Evolutionary conservation across 2,329 filamentous ascomycete species (phyloP).

Genomic region (Claviceps sp.): DNA sequence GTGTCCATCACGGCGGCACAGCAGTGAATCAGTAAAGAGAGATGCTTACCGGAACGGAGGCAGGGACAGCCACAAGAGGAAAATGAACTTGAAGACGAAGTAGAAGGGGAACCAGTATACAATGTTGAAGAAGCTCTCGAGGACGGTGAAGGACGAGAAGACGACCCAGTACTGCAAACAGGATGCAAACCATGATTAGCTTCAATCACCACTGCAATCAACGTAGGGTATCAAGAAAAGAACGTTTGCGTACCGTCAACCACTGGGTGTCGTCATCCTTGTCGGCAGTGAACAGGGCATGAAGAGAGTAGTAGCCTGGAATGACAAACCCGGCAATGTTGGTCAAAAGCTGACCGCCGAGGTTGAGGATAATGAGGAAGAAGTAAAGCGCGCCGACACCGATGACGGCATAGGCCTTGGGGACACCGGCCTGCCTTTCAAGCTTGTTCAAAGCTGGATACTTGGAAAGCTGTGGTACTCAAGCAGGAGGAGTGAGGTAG

Average conservation of each 20-base stretch:
- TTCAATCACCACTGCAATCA: not conserved
- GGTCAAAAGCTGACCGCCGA: conserved; percentile 75
- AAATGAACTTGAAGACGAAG: conserved; percentile 98
- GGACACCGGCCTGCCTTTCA: conserved; percentile 70
- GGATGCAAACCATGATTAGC: conserved; percentile 9
- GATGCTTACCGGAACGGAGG: conserved; percentile 73
- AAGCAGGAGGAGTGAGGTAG: not conserved
- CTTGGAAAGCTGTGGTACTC: conserved; percentile 55
- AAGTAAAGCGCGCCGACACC: conserved; percentile 70
- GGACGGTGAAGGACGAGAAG: conserved; percentile 67
- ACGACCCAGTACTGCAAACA: conserved; percentile 70
- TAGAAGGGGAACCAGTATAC: conserved; percentile 98
- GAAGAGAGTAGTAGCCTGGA: conserved; percentile 72
- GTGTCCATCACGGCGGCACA: not conserved
- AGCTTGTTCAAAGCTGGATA: conserved; percentile 74
- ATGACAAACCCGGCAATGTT: conserved; percentile 76
- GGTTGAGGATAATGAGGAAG: conserved; percentile 87
- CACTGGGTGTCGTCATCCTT: conserved; percentile 75
- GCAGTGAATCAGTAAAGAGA: not conserved
- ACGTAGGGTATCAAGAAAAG: not conserved
- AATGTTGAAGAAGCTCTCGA: conserved; percentile 71
- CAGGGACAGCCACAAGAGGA: conserved; percentile 95
- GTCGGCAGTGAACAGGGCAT: conserved; percentile 57
- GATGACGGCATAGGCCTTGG: conserved; percentile 74
- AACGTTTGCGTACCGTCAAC: conserved; percentile 45